Base-by-base conservation (phyloP, 495 filamentous ascomycete species). In the Xylaria venustula region DNA sequence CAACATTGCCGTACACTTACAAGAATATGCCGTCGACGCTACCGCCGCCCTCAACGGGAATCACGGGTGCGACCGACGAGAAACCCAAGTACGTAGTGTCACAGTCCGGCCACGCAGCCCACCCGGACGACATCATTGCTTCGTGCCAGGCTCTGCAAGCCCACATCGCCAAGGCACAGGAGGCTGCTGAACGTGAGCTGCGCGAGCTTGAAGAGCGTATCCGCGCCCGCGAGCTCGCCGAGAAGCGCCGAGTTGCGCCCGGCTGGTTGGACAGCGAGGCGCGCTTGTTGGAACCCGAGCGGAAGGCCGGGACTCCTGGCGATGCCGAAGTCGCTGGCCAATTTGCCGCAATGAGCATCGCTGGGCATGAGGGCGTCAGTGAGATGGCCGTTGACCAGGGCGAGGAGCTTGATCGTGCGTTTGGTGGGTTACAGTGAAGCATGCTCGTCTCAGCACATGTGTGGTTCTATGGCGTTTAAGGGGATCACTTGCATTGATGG, bases 1-100 rank as follows among this genome's bases (percentile, higher is more conserved):
- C 92, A 47, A 97, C 94, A 2, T 85, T 98, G 1, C 94, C 94
- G 32, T 98, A 97, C 78, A 96, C 89, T 45, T 98, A 97, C 84
- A 92, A 91, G 69, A 80, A 87, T 4, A 87, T 98, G 62, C 87
- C 94, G 0, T 91, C 90, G 6, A 88, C 90, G 1, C 82, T 98
- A 0, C 94, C 94, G 0, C 88, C 89, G 1, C 91, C 92, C 11
- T 81, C 87, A 22, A 87, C 87, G 7, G 83, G 85, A 68, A 65
- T 80, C 23, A 66, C 78, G 23, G 61, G 75, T 25, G 58, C 77
- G 53, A 61, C 69, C 15, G 66, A 71, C 69, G 58, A 73, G 68
- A 76, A 81, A 61, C 76, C 87, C 3, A 81, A 84, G 64, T 95
- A 93, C 75, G 85, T 97, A 15, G 73, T 90, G 62, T 91, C 91